A percentile compares a stretch with the other conserved stretches of the same genome.
These are phyloP conservation scores for Alternaria sp. DNA, from an alignment of 2,329 filamentous ascomycete genomes.

Conservation along the genomic window DNA sequence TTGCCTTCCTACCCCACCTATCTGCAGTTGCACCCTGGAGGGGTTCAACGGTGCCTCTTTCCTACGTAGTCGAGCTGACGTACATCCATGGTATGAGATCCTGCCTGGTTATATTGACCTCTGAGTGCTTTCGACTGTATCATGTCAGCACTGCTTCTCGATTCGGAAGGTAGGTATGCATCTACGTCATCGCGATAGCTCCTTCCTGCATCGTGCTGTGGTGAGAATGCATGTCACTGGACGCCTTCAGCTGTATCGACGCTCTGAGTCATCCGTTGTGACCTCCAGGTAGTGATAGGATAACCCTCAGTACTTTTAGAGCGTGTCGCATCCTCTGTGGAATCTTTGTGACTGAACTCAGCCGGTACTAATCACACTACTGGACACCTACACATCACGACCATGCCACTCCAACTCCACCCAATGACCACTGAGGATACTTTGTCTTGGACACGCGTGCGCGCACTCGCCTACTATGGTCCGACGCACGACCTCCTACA, in stretches of 20 bases:
- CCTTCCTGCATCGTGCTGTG: not conserved
- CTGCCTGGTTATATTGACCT: not conserved
- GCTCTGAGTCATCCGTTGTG: not conserved
- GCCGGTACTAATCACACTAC: rapidly evolving
- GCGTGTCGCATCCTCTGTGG: not conserved
- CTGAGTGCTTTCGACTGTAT: not conserved
- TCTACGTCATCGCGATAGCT: not conserved
- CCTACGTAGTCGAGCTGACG: not conserved
- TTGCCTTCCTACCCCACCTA: not conserved
- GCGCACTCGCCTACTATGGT: constrained; percentile 36
- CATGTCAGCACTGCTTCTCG: not conserved
- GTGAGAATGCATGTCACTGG: not conserved
- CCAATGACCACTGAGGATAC: constrained; percentile 30
- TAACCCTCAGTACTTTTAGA: not conserved
- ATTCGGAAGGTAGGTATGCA: not conserved
- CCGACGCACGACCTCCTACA: constrained; percentile 40
- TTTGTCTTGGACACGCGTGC: constrained; percentile 38
- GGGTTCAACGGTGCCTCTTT: not conserved
- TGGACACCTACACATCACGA: too few relatives aligned
- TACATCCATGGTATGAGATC: not conserved
- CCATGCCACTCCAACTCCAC: constrained; percentile 34
- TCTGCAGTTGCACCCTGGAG: not conserved
- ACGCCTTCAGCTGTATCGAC: not conserved
- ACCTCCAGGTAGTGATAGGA: not conserved
- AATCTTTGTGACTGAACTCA: not conserved